phyloP scores from a whole-genome alignment of 2,329 filamentous ascomycete genomes.

The Stachybotrys elegans region DNA sequence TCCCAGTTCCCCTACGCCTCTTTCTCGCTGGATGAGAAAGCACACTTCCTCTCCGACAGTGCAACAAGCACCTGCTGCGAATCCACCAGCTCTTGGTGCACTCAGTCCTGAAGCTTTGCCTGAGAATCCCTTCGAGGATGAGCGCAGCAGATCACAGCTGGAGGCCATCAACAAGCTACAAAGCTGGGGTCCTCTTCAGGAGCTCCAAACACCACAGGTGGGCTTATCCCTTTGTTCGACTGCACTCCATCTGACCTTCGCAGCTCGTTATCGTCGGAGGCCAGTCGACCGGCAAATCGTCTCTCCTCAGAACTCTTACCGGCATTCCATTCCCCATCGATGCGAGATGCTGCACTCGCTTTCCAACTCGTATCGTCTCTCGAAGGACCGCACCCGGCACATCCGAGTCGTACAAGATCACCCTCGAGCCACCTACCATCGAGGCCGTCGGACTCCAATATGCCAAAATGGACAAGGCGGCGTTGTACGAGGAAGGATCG shows the following conservation, averaged over 20 bases:
- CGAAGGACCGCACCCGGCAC: slow-evolving; percentile 22
- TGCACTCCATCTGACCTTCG: not conserved
- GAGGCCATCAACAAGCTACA: slow-evolving; percentile 31
- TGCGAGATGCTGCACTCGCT: slow-evolving; percentile 27
- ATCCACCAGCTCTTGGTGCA: too few relatives aligned
- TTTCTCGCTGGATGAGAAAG: too few relatives aligned
- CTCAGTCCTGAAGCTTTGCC: slow-evolving; percentile 8
- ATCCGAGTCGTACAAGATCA: slow-evolving; percentile 22
- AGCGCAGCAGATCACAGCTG: slow-evolving; percentile 27
- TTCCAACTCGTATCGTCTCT: slow-evolving; percentile 31
- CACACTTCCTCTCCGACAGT: too few relatives aligned
- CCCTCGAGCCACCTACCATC: slow-evolving; percentile 22
- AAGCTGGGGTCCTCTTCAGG: slow-evolving; percentile 20
- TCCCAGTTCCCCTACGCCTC: too few relatives aligned
- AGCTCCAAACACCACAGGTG: slow-evolving; percentile 30
- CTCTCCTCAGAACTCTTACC: slow-evolving; percentile 29
- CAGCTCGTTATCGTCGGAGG: slow-evolving; percentile 31
- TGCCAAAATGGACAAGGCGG: slow-evolving; percentile 8
- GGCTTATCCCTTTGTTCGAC: slow-evolving; percentile 3
- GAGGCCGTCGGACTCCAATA: slow-evolving; percentile 14
- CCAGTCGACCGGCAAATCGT: slow-evolving; percentile 32
- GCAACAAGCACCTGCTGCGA: too few relatives aligned
- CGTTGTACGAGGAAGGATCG: slow-evolving; percentile 16
- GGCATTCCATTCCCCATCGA: slow-evolving; percentile 31
- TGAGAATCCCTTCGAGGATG: slow-evolving; percentile 28